Evolutionary conservation across 805 yeast species (phyloP), one percentile per base, ranked within the genome.

Genomic region (Candida insectorum): DNA sequence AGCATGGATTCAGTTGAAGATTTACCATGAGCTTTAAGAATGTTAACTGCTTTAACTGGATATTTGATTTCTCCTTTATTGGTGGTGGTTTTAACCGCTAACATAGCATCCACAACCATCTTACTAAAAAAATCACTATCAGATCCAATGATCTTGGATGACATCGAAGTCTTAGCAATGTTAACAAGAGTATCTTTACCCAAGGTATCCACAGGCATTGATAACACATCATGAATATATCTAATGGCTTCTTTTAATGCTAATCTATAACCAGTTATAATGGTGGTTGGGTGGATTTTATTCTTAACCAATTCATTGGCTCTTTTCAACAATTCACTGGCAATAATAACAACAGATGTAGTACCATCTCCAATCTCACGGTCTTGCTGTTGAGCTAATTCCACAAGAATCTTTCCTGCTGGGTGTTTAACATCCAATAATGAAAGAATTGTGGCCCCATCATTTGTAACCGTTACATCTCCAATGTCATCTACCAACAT

Each of bases 401-500:
- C 97, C 31, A 93, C 98, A 38, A 93, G 69, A 49, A 93, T 93
- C 65, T 88, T 91, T 12, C 97, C 98, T 1, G 98, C 98, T 22
- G 99, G 99, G 60, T 93, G 98, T 63, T 93, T 96, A 32, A 93
- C 97, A 56, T 93, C 98, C 45, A 93, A 69, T 33, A 94, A 64
- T 7, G 87, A 75, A 44, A 93, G 69, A 51, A 93, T 93, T 4
- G 98, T 93, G 39, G 99, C 98, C 46, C 99, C 99, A 62, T 93
- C 99, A 62, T 93, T 93, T 28, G 99, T 93, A 31, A 93, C 97
- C 5, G 96, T 89, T 28, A 93, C 97, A 63, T 94, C 98, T 44
- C 98, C 98, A 62, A 93, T 94, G 54, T 93, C 98, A 62, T 93
- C 99, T 24, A 93, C 99, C 30, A 93, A 73, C 96, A 93, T 93